These are phyloP conservation scores for Lipomyces kockii DNA, from an alignment of 805 yeast species.

Conservation along the genomic window DNA sequence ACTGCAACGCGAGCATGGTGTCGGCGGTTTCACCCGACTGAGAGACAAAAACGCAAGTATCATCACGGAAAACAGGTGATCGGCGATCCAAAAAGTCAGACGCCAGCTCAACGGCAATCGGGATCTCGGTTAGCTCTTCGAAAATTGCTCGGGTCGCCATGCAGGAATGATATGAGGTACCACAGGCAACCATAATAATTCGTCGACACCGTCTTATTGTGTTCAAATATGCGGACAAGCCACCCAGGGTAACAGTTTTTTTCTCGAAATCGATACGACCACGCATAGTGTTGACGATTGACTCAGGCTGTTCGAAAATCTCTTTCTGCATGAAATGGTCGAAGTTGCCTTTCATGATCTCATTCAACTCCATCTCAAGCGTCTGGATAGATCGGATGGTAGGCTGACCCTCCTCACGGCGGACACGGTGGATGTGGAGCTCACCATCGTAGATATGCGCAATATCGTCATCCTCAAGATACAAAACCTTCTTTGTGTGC, in stretches of 20 bases:
- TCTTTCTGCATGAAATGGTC: conserved; percentile 98
- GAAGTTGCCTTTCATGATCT: conserved; percentile 97
- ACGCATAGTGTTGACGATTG: conserved; percentile 98
- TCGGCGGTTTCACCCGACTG: conserved; percentile 99
- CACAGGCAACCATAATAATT: conserved; percentile 98
- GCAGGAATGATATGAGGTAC: conserved; percentile 98
- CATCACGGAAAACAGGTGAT: conserved; percentile 98
- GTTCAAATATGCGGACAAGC: conserved; percentile 79
- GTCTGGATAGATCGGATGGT: conserved; percentile 96
- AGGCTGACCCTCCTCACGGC: conserved; percentile 73
- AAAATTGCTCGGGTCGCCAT: conserved; percentile 94
- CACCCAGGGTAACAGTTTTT: conserved; percentile 80
- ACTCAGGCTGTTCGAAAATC: conserved; percentile 97
- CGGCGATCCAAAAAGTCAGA: conserved; percentile 93
- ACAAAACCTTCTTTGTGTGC: conserved; percentile 95
- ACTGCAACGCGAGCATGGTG: conserved; percentile 90
- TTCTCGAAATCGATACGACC: conserved; percentile 95
- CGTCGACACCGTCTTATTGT: conserved; percentile 94
- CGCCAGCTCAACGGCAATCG: conserved; percentile 89
- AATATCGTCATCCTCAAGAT: conserved; percentile 96
- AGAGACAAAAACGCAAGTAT: conserved; percentile 94
- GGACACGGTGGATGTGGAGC: conserved; percentile 95
- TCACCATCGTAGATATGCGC: conserved; percentile 99
- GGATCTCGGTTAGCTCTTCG: conserved; percentile 95
- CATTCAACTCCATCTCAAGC: conserved; percentile 93